Percentiles rank a stretch among this genome's conserved stretches.
Conservation (phyloP, 2,329 filamentous ascomycete genomes). For the Diaporthe aspalathi region DNA sequence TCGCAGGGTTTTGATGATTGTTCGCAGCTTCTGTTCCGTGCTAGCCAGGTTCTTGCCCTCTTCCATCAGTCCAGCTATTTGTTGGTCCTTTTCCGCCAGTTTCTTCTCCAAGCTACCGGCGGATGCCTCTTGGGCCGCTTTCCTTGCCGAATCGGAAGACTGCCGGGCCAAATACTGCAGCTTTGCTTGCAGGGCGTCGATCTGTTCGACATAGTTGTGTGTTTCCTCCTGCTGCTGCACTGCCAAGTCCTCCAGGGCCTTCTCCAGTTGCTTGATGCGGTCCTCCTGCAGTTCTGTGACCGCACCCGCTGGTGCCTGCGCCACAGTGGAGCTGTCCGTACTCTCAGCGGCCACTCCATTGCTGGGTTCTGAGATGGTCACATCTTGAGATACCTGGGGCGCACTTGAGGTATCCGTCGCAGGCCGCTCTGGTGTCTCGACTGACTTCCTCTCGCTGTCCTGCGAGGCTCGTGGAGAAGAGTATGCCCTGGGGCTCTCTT, state of each 20-base stretch:
- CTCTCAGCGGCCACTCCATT: constrained; percentile 7
- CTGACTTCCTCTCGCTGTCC: constrained; percentile 41
- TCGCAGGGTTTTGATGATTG: constrained; percentile 84
- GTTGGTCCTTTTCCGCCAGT: constrained; percentile 88
- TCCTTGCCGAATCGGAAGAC: constrained; percentile 79
- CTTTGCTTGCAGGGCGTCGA: constrained; percentile 92
- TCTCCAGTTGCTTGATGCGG: constrained; percentile 53
- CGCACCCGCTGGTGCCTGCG: constrained; percentile 23
- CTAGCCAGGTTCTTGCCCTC: constrained; percentile 91
- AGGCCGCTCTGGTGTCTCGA: constrained; percentile 20
- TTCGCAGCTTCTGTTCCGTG: constrained; percentile 85
- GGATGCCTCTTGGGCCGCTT: constrained; percentile 70
- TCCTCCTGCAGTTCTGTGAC: constrained; percentile 53
- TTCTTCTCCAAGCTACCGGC: constrained; percentile 79
- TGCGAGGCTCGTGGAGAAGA: constrained; percentile 44
- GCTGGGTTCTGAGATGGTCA: constrained; percentile 15
- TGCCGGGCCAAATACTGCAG: constrained; percentile 88
- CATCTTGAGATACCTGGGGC: constrained; percentile 15
- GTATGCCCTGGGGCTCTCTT: constrained; percentile 20
- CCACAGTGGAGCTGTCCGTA: constrained; percentile 8
- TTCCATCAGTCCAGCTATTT: constrained; percentile 88
- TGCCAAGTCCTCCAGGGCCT: constrained; percentile 51
- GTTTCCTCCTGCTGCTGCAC: constrained; percentile 82
- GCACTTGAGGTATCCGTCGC: constrained; percentile 19
- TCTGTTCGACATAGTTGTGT: constrained; percentile 84